phyloP scores from a whole-genome alignment of 257 asterid genomes.

The Henckelia pumila region DNA sequence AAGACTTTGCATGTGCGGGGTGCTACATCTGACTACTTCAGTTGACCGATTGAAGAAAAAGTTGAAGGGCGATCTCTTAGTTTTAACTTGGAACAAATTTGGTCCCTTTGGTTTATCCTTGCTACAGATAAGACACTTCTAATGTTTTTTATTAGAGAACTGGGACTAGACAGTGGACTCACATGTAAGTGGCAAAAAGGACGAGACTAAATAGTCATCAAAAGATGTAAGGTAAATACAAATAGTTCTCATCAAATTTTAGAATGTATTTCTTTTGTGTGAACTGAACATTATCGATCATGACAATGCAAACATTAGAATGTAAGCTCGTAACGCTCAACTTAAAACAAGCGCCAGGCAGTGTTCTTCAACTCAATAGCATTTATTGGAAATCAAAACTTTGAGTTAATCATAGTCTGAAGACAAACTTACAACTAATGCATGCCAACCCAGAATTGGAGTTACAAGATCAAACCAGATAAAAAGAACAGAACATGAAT shows the following conservation, averaged over 20 bases:
- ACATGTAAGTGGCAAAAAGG: conserved; percentile 13
- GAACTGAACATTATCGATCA: neutral
- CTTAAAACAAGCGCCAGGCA: neutral
- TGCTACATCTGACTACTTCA: conserved; percentile 26
- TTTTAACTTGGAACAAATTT: conserved; percentile 25
- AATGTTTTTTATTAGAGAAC: conserved; percentile 22
- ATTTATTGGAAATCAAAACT: neutral
- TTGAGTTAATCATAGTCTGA: neutral
- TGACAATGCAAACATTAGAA: neutral
- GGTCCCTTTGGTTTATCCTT: conserved; percentile 27
- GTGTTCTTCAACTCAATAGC: neutral
- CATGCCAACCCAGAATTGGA: conserved; percentile 11
- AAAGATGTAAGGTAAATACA: no score
- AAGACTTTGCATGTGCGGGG: conserved; percentile 20
- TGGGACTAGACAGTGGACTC: neutral
- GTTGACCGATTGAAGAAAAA: conserved; percentile 28
- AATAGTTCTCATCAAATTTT: neutral
- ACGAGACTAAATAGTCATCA: neutral
- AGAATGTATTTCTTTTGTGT: neutral
- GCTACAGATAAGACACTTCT: conserved; percentile 28
- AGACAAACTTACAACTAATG: neutral
- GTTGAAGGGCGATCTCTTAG: conserved; percentile 27
- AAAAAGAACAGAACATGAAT: no score
- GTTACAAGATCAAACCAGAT: neutral
- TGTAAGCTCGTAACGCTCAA: neutral